Base-by-base conservation (phyloP, 2,329 filamentous ascomycete genomes). In the Arthrobotrys megalospora region DNA sequence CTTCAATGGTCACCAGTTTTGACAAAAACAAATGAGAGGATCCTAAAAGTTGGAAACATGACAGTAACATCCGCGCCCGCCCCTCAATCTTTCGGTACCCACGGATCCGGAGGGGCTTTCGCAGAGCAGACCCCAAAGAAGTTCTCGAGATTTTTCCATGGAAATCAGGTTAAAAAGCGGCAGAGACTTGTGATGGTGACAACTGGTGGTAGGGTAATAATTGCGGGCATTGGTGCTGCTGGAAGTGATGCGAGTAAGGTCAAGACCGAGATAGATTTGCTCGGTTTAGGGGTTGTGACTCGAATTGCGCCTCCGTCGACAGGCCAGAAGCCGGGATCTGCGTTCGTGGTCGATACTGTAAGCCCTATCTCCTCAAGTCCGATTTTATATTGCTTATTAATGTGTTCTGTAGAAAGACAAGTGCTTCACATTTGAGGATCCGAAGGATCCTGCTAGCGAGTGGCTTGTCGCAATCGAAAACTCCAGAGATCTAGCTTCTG, bases 1-100 rank as follows among this genome's bases (percentile, higher is more conserved):
- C 97, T 99, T 72, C 96, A 99, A 85, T 99, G 96, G 96, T 97
- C 95, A 0, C 96, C 96, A 0, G 94, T 99, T 3, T 86, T 99
- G 69, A 97, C 93, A 8, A 91, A 91, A 82, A 91, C 90, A 76
- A 97, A 98, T 82, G 96, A 99, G 85, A 90, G 96, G 41, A 99
- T 99, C 81, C 85, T 99, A 80, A 97, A 97, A 84, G 87, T 99
- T 21, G 96, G 96, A 1, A 97, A 99, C 82, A 86, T 97, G 80
- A 89, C 94, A 84, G 94, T 99, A 6, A 88, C 93, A 45, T 92
- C 93, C 5, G 90, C 93, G 1, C 92, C 94, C 8, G 88, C 94
- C 66, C 88, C 76, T 58, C 92, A 93, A 82, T 92, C 90, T 79
- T 90, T 92, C 0, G 90, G 90, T 68, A 89, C 90, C 41, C 93